Conservation (phyloP, 768 basidiomycete species). For the Suillus lakei region DNA sequence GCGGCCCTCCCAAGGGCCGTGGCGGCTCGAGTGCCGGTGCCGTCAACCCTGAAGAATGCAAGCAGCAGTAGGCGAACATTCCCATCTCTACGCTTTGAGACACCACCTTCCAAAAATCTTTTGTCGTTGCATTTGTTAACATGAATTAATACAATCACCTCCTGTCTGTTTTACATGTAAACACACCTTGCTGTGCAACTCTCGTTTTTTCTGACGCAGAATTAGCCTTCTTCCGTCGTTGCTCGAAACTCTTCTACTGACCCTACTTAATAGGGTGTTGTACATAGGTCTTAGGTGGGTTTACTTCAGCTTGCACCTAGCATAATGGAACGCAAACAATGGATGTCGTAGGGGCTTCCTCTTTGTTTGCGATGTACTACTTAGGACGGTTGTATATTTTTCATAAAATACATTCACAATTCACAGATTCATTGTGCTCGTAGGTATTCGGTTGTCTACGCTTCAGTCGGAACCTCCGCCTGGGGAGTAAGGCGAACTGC, state of each 20-base stretch:
- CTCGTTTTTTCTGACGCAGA: constrained; percentile 5
- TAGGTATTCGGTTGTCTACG: constrained; percentile 8
- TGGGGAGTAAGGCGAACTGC: constrained; percentile 54
- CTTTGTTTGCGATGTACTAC: constrained; percentile 6
- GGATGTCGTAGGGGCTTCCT: not conserved
- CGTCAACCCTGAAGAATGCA: constrained; percentile 83
- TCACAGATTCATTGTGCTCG: not conserved
- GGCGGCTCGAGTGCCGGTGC: constrained; percentile 45
- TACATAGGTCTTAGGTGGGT: not conserved
- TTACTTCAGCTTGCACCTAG: constrained; percentile 1
- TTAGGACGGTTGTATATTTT: constrained; percentile 1
- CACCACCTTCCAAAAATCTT: constrained; percentile 1
- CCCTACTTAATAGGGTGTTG: constrained; percentile 7
- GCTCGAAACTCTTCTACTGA: not conserved
- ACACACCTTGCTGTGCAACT: constrained; percentile 5
- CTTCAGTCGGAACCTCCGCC: constrained; percentile 51
- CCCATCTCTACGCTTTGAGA: not conserved
- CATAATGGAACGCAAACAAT: constrained; percentile 7
- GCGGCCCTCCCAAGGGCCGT: constrained; percentile 62
- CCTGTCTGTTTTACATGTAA: constrained; percentile 3
- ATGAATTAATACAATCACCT: constrained; percentile 5
- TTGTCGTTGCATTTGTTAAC: constrained; percentile 7
- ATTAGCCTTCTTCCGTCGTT: constrained; percentile 1
- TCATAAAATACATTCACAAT: not conserved
- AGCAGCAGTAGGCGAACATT: constrained; percentile 72